Percentiles rank a stretch among this genome's conserved stretches.
These are phyloP conservation scores for Drechslerella stenobrocha DNA, from an alignment of 2,329 filamentous ascomycete genomes.

Conservation along the genomic window DNA sequence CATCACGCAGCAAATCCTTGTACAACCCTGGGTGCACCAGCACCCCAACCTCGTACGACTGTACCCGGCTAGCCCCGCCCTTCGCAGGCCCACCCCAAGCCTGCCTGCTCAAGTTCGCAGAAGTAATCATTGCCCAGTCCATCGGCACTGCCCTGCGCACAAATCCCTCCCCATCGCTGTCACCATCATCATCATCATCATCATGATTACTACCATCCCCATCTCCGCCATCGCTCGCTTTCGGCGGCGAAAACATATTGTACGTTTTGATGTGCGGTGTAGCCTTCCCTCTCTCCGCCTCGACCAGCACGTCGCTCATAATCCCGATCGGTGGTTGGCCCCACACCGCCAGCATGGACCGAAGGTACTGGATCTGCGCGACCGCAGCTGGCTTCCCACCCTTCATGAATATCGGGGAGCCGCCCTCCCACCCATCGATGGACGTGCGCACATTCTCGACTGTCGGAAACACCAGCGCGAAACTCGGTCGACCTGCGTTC, in stretches of 20 bases:
- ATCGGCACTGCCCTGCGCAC: slow-evolving; percentile 15
- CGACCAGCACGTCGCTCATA: slow-evolving; percentile 2
- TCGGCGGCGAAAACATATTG: slow-evolving; percentile 53
- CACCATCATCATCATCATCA: slow-evolving; percentile 53
- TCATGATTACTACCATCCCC: slow-evolving; percentile 54
- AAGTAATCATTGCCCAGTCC: slow-evolving; percentile 81
- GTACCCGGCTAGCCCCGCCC: slow-evolving; percentile 61
- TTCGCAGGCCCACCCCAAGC: slow-evolving; percentile 71
- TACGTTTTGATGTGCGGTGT: slow-evolving; percentile 92
- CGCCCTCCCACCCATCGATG: slow-evolving; percentile 76
- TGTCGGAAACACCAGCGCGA: slow-evolving; percentile 79
- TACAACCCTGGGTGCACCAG: slow-evolving; percentile 73
- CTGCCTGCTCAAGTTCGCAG: slow-evolving; percentile 88
- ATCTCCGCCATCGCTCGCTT: slow-evolving; percentile 61
- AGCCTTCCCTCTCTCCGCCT: slow-evolving; percentile 58
- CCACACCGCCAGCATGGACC: slow-evolving; percentile 75
- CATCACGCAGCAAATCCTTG: slow-evolving; percentile 58
- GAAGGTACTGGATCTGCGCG: slow-evolving; percentile 74
- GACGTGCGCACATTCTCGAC: slow-evolving; percentile 74
- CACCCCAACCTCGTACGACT: slow-evolving; percentile 82
- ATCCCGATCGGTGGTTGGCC: slow-evolving; percentile 54
- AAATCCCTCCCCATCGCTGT: slow-evolving; percentile 13
- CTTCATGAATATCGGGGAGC: slow-evolving; percentile 80
- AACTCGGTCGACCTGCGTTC: too few species aligned
- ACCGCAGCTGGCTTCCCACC: slow-evolving; percentile 69